These are phyloP conservation scores for Carex cristatella DNA, from an alignment of 176 grass and related monocot genomes.

Conservation along the genomic window DNA sequence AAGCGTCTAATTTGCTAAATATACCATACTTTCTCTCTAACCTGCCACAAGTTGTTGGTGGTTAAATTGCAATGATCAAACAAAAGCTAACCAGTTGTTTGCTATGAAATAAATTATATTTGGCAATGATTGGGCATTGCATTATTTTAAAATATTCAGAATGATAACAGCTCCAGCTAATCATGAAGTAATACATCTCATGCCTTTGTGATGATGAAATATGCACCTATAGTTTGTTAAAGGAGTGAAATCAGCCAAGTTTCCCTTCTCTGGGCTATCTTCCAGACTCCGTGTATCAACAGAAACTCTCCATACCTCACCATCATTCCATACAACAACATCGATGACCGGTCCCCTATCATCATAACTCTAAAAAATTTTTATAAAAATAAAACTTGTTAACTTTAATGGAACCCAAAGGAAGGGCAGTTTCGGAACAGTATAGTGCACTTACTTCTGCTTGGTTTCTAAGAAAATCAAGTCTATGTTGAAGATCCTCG, in stretches of 20 bases:
- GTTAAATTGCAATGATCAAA: constrained; percentile 13
- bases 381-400: constrained; percentile 16
- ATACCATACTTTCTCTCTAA: constrained; percentile 78
- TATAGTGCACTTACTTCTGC: constrained; percentile 64
- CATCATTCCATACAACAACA: constrained; percentile 92
- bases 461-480: constrained; percentile 83
- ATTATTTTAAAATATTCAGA: background rate
- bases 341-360: constrained; percentile 86
- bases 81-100: background rate
- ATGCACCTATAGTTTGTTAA: constrained; percentile 86
- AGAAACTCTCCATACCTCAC: constrained; percentile 94
- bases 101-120: background rate
- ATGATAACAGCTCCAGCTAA: background rate
- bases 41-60: constrained; percentile 34
- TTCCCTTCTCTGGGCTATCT: constrained; percentile 49
- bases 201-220: background rate
- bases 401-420: background rate
- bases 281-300: constrained; percentile 85
- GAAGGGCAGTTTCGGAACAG: constrained; percentile 13
- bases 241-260: constrained; percentile 88
- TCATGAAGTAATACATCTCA: background rate
- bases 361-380: constrained; percentile 69
- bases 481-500: constrained; percentile 78
- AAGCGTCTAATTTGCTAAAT: constrained; percentile 97
- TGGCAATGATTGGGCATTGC: background rate